phyloP scores from a whole-genome alignment of 345 rosid species.

The Euphorbia pulcherrima region DNA sequence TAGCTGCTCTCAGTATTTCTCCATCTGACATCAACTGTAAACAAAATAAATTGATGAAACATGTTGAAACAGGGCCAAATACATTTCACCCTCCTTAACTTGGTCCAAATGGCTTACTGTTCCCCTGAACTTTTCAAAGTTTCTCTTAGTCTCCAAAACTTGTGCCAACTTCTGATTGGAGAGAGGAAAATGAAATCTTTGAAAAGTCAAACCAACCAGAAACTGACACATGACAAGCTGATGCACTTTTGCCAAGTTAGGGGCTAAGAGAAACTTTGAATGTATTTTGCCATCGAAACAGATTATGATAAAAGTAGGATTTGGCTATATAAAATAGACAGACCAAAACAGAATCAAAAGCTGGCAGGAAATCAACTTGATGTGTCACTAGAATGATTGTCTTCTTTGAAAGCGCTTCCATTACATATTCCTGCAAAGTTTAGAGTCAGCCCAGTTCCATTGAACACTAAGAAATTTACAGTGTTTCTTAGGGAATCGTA shows the following conservation, averaged over 20 bases:
- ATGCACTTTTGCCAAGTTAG: too few species aligned
- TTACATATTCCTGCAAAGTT: slow-evolving; percentile 66
- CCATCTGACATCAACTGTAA: slow-evolving; percentile 87
- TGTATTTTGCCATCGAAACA: too few species aligned
- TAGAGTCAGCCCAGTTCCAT: slow-evolving; percentile 28
- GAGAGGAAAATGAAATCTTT: too few species aligned
- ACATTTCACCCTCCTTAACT: too few species aligned
- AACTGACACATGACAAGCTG: too few species aligned
- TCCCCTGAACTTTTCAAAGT: too few species aligned
- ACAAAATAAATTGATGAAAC: slow-evolving; percentile 4
- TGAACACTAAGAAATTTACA: neutral
- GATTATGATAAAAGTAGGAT: neutral
- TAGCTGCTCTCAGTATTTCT: slow-evolving; percentile 62
- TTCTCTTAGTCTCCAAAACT: too few species aligned
- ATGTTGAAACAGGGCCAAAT: neutral
- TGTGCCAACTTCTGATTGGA: too few species aligned
- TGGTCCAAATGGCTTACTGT: too few species aligned
- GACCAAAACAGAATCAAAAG: slow-evolving; percentile 83
- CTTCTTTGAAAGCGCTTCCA: slow-evolving; percentile 69
- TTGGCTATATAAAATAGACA: slow-evolving; percentile 11
- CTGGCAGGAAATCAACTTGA: slow-evolving; percentile 97
- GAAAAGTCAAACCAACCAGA: too few species aligned
- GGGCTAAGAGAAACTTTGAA: too few species aligned
- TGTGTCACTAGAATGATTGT: slow-evolving; percentile 84
- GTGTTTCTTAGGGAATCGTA: neutral